phyloP scores from a whole-genome alignment of 2,329 filamentous ascomycete species.

The Fusarium piperis region DNA sequence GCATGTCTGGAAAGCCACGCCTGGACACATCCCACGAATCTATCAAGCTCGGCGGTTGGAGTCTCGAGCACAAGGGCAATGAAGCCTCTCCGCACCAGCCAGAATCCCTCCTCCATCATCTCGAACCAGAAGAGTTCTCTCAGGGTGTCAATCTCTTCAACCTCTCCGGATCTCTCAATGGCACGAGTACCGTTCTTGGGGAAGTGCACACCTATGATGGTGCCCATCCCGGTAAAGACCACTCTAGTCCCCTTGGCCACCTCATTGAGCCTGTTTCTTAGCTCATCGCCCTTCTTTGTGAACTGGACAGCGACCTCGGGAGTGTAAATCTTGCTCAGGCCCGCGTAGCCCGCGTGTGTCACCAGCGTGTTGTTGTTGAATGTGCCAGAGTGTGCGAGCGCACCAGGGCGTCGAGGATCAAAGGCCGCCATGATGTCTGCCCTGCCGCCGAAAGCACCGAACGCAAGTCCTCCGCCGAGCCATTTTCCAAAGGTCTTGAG shows the following conservation, averaged over 20 bases:
- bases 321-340: slow-evolving; percentile 49
- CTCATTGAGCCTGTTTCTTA: slow-evolving; percentile 44
- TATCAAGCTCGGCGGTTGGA: slow-evolving; percentile 51
- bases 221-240: slow-evolving; percentile 51
- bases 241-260: slow-evolving; percentile 49
- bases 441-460: slow-evolving; percentile 73
- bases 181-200: slow-evolving; percentile 41
- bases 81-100: slow-evolving; percentile 53
- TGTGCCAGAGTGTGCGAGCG: slow-evolving; percentile 67
- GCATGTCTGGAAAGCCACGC: slow-evolving; percentile 46
- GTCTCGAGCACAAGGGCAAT: slow-evolving; percentile 53
- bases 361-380: slow-evolving; percentile 74
- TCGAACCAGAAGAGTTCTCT: slow-evolving; percentile 58
- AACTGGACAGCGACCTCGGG: slow-evolving; percentile 45
- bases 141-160: slow-evolving; percentile 46
- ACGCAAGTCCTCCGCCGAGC: slow-evolving; percentile 71
- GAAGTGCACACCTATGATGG: slow-evolving; percentile 51
- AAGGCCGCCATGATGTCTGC: slow-evolving; percentile 67
- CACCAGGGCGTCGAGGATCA: slow-evolving; percentile 55
- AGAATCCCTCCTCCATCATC: slow-evolving; percentile 56
- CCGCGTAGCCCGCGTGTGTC: slow-evolving; percentile 64
- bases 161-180: slow-evolving; percentile 43
- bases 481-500: slow-evolving; percentile 74
- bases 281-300: slow-evolving; percentile 44
- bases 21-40: slow-evolving; percentile 51